Percentiles rank a stretch among this genome's conserved stretches.
These are phyloP conservation scores for Scutellaria minor DNA, from an alignment of 257 asterid species.

Conservation along the genomic window DNA sequence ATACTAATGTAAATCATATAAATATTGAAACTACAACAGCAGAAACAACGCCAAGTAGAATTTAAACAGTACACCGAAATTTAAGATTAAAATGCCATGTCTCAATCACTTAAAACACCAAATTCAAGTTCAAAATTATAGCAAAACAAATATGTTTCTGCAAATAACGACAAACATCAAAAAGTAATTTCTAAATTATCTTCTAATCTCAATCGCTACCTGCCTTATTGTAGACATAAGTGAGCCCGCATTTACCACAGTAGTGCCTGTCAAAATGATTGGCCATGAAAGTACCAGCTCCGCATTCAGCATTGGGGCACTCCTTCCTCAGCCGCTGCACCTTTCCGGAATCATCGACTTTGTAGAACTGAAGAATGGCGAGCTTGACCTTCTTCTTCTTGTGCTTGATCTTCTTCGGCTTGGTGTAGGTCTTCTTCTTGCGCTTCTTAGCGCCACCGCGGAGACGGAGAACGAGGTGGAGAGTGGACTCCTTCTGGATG, in stretches of 20 bases:
- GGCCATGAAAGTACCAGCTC: constrained; percentile 49
- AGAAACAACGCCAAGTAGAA: too few relatives aligned
- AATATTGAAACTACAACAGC: too few relatives aligned
- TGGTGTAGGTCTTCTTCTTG: constrained; percentile 50
- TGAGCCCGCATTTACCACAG: constrained; percentile 47
- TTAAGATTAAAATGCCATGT: neutral
- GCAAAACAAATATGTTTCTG: neutral
- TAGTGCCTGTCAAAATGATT: constrained; percentile 43
- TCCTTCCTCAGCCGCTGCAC: constrained; percentile 49
- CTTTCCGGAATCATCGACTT: constrained; percentile 44
- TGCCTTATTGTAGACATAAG: constrained; percentile 48
- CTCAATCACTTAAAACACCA: neutral
- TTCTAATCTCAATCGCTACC: constrained; percentile 32
- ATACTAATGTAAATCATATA: too few relatives aligned
- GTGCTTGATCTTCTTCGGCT: constrained; percentile 48
- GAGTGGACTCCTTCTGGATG: constrained; percentile 45
- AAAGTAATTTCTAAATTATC: neutral
- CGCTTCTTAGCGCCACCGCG: constrained; percentile 51
- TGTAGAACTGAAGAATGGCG: constrained; percentile 43
- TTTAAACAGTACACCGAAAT: neutral
- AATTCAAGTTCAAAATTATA: neutral
- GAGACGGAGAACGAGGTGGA: constrained; percentile 46
- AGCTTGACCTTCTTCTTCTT: constrained; percentile 48
- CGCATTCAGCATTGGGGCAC: constrained; percentile 46
- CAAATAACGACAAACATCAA: neutral